phyloP scores from a whole-genome alignment of 768 basidiomycete species.

The Crucibulum laeve region DNA sequence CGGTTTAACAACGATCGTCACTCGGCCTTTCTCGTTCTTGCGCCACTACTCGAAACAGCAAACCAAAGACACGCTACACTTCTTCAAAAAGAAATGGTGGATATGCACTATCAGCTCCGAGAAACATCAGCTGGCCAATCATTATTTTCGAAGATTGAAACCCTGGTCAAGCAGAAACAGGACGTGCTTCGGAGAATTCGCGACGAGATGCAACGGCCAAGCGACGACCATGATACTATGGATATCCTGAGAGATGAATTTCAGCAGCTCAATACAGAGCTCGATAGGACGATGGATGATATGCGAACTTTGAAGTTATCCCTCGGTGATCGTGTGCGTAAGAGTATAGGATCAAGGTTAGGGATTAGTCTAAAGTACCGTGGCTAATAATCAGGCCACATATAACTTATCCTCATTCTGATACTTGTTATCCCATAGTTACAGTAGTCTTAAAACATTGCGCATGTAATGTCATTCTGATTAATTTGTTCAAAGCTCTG shows the following conservation, averaged over 20 bases:
- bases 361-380: too few relatives aligned
- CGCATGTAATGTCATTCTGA: too few relatives aligned
- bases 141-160: not conserved
- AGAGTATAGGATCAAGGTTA: too few relatives aligned
- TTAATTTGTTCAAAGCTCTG: too few relatives aligned
- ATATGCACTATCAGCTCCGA: not conserved
- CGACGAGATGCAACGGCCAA: not conserved
- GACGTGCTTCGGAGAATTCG: not conserved
- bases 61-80: not conserved
- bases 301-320: not conserved
- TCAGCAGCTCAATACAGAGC: not conserved
- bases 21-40: conserved; percentile 29
- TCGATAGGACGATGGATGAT: not conserved
- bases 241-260: not conserved
- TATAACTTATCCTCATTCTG: too few relatives aligned
- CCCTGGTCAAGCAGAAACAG: not conserved
- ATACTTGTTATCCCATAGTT: too few relatives aligned
- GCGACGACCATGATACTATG: not conserved
- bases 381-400: too few relatives aligned
- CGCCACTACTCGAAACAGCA: not conserved
- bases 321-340: not conserved
- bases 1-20: conserved; percentile 28
- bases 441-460: too few relatives aligned
- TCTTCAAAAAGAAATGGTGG: not conserved
- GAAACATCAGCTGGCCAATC: not conserved